Base-by-base conservation (phyloP, 495 filamentous ascomycete genomes). In the Entonaema liquescens region DNA sequence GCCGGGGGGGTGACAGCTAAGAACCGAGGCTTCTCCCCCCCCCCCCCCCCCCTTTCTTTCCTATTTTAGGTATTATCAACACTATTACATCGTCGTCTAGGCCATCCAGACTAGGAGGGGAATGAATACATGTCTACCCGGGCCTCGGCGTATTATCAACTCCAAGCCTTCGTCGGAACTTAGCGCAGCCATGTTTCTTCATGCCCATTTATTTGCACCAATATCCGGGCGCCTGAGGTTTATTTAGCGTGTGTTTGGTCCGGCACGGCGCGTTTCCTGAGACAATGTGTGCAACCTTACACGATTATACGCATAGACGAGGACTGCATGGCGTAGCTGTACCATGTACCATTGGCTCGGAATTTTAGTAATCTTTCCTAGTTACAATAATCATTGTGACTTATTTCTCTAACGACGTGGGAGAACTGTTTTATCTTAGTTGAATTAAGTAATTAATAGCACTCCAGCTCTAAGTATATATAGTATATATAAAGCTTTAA, bases 201-300 rank as follows among this genome's bases (percentile, higher is more conserved):
- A 25, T 50, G 12, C 11, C 23, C 1, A 12, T 25, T 21, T 52
- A 29, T 25, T 52, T 15, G 29, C 17, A 28, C 28, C 8, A 5
- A 44, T 36, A 31, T 50, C 31, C 21, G 8, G 29, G 36, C 29
- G 26, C 47, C 29, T 40, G 33, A 52, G 44, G 47, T 25, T 38
- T 38, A 62, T 53, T 36, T 36, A 53, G 13, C 44, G 29, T 49
- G 11, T 29, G 29, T 19, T 38, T 28, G 31, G 13, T 19, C 31
- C 59, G 42, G 21, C 19, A 21, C 17, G 28, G 21, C 21, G 17
- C 26, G 58, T 7, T n/a, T 60, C 38, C 8, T 31, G 42, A 19
- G 44, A 62, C 44, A 31, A 52, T 35, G 0, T 38, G 54, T 57
- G 31, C 17, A 38, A 38, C 54, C 4, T 57, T 36, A 38, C 49